Conservation (phyloP, 1,139 yeast species). For the Sugiyamaella xylanicola region DNA sequence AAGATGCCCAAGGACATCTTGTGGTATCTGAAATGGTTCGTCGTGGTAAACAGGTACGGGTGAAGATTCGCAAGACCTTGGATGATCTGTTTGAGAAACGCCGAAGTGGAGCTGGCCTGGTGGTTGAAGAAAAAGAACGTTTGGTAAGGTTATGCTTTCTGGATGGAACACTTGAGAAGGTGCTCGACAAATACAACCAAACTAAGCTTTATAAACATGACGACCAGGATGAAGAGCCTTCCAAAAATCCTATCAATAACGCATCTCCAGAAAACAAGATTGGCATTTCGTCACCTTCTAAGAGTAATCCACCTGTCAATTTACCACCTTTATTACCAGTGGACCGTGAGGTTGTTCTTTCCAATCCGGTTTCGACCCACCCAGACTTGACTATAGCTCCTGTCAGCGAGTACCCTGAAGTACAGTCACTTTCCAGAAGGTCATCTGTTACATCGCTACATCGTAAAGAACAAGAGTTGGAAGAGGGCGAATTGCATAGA, state of each 20-base stretch:
- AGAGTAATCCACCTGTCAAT: neutral
- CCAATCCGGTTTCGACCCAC: constrained; percentile 20
- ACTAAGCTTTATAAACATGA: constrained; percentile 7
- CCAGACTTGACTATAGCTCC: constrained; percentile 34
- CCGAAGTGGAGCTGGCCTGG: constrained; percentile 27
- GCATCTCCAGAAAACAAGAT: neutral
- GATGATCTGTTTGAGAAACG: constrained; percentile 34
- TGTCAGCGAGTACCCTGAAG: constrained; percentile 21
- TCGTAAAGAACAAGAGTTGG: constrained; percentile 74
- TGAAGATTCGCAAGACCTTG: constrained; percentile 35
- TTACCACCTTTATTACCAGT: constrained; percentile 14
- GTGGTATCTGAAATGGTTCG: constrained; percentile 35
- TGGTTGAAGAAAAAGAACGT: constrained; percentile 34
- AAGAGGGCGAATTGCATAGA: constrained; percentile 89
- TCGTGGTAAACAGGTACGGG: constrained; percentile 37
- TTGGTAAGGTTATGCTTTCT: constrained; percentile 40
- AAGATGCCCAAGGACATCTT: constrained; percentile 15
- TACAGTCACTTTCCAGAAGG: constrained; percentile 28
- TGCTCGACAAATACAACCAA: constrained; percentile 33
- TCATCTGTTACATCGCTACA: constrained; percentile 35
- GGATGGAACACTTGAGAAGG: constrained; percentile 40
- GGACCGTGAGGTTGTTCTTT: constrained; percentile 18
- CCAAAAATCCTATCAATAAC: neutral
- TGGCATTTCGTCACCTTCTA: neutral
- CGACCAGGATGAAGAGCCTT: constrained; percentile 6